Percentiles rank a stretch among this genome's conserved stretches.
Conservation (phyloP, 129 eudicot genomes). For the Tanacetum coccineum region DNA sequence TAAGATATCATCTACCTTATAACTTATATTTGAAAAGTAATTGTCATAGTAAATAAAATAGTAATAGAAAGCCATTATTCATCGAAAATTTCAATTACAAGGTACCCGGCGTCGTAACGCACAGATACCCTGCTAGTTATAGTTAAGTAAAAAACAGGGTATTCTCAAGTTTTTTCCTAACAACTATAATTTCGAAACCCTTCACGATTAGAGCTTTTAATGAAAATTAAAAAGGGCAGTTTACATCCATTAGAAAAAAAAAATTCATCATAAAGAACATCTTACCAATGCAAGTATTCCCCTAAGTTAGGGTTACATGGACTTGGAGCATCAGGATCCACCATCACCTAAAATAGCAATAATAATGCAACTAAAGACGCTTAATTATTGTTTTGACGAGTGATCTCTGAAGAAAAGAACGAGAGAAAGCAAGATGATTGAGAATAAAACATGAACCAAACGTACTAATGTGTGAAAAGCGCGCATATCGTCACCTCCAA, state of each 20-base stretch:
- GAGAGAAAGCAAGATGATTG: too few species aligned
- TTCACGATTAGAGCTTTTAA: not conserved
- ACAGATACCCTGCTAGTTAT: too few species aligned
- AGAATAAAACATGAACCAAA: not conserved
- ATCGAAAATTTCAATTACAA: too few species aligned
- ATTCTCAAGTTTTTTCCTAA: too few species aligned
- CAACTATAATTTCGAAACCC: too few species aligned
- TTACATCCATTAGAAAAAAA: not conserved
- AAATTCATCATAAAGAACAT: not conserved
- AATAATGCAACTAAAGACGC: constrained; percentile 5
- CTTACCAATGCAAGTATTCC: constrained; percentile 80
- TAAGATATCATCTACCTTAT: too few species aligned
- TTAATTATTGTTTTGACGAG: not conserved
- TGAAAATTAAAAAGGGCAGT: constrained; percentile 8
- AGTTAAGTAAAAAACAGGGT: too few species aligned
- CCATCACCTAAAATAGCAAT: constrained; percentile 52
- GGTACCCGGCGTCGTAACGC: too few species aligned
- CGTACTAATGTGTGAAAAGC: constrained; percentile 65
- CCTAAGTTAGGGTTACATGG: constrained; percentile 73
- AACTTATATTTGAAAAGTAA: too few species aligned
- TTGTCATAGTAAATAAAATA: too few species aligned
- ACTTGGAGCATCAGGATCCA: constrained; percentile 92
- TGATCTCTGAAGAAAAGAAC: not conserved
- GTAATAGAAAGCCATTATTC: too few species aligned
- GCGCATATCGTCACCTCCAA: constrained; percentile 69